phyloP scores from a whole-genome alignment of 768 basidiomycete genomes.

The Exidia glandulosa region DNA sequence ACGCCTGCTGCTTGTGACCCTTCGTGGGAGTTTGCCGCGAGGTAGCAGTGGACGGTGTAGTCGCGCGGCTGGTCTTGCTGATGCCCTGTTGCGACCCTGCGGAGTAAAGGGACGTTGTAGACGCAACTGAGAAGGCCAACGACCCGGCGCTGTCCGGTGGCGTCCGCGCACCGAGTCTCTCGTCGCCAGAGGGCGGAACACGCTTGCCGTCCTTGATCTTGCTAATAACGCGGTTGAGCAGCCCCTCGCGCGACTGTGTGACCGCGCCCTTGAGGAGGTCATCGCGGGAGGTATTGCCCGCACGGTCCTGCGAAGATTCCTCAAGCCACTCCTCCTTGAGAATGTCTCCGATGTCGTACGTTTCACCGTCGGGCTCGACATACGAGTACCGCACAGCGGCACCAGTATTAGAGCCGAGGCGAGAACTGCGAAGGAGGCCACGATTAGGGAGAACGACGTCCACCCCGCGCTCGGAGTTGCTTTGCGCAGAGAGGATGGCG shows the following conservation, averaged over 20 bases:
- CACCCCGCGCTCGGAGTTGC: slow-evolving; percentile 77
- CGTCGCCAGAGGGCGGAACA: slow-evolving; percentile 6
- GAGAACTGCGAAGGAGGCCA: slow-evolving; percentile 73
- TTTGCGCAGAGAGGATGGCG: slow-evolving; percentile 74
- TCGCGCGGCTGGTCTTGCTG: slow-evolving; percentile 3
- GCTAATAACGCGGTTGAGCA: slow-evolving; percentile 50
- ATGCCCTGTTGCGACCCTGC: not conserved
- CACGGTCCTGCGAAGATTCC: slow-evolving; percentile 8
- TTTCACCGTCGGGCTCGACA: slow-evolving; percentile 81
- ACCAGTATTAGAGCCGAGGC: slow-evolving; percentile 26
- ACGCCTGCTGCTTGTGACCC: slow-evolving; percentile 48
- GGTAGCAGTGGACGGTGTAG: slow-evolving; percentile 8
- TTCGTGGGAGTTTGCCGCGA: slow-evolving; percentile 15
- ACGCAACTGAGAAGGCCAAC: not conserved
- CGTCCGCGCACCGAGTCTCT: slow-evolving; percentile 1
- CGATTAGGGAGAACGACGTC: slow-evolving; percentile 82
- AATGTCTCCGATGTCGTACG: slow-evolving; percentile 87
- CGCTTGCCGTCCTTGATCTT: slow-evolving; percentile 60
- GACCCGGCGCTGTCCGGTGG: slow-evolving; percentile 1
- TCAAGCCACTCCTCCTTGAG: slow-evolving; percentile 80
- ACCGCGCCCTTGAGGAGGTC: slow-evolving; percentile 64
- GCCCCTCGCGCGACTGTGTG: slow-evolving; percentile 29
- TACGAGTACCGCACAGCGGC: slow-evolving; percentile 83
- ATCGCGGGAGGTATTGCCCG: slow-evolving; percentile 28
- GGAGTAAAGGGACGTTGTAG: not conserved